Evolutionary conservation across 768 basidiomycete genomes (phyloP).

Genomic region (Xerocomus potaroensis): DNA sequence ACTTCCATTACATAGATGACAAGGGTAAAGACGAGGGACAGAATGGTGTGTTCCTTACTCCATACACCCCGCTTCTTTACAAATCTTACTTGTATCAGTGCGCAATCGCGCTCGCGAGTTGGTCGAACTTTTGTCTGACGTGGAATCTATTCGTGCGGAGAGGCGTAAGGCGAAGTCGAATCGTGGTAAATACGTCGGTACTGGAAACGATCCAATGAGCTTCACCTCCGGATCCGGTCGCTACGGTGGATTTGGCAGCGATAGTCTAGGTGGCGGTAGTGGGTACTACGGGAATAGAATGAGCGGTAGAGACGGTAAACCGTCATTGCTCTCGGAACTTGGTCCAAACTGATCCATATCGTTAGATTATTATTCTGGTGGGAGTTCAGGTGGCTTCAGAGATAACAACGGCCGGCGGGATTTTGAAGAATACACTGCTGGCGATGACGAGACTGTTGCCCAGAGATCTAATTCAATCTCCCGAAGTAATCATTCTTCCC

Average conservation of each 20-base stretch:
- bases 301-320: conserved; percentile 38
- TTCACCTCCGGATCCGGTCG: conserved; percentile 55
- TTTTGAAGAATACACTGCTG: conserved; percentile 96
- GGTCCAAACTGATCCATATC: conserved; percentile 6
- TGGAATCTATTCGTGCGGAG: conserved; percentile 85
- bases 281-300: conserved; percentile 43
- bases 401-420: conserved; percentile 53
- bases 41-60: conserved; percentile 61
- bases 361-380: conserved; percentile 36
- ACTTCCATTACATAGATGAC: conserved; percentile 98
- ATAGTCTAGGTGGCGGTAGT: conserved; percentile 36
- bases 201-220: conserved; percentile 75
- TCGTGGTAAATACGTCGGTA: conserved; percentile 84
- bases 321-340: conserved; percentile 7
- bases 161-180: conserved; percentile 91
- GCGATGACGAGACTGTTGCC: conserved; percentile 70
- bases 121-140: conserved; percentile 85
- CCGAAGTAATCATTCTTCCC: conserved; percentile 26
- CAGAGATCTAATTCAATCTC: conserved; percentile 39
- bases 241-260: conserved; percentile 70
- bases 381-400: conserved; percentile 54
- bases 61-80: background rate
- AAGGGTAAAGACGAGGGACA: conserved; percentile 98
- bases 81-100: conserved; percentile 47
- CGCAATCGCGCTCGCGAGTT: conserved; percentile 92